Conservation (phyloP, 768 basidiomycete species). For the Psilocybe subaeruginosa region DNA sequence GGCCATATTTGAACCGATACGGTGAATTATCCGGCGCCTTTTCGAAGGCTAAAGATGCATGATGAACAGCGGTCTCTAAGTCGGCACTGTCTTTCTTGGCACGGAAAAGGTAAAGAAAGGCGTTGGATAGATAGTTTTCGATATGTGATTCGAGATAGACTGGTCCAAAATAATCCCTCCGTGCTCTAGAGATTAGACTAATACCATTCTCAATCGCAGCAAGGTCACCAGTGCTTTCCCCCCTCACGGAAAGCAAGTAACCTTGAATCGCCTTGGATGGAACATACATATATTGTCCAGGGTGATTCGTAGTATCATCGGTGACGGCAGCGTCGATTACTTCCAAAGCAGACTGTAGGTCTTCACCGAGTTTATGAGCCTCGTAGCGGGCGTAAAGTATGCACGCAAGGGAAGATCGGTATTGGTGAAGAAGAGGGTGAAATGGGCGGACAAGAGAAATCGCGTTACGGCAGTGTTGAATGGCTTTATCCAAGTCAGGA, state of each 20-base stretch:
- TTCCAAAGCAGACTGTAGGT: background rate
- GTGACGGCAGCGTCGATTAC: no score
- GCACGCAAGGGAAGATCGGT: background rate
- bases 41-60: slow-evolving; percentile 2
- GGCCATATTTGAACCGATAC: background rate
- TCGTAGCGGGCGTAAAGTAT: background rate
- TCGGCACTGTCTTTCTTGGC: background rate
- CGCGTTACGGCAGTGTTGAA: background rate
- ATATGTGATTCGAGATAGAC: background rate
- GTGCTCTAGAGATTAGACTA: background rate
- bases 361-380: background rate
- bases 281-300: no score
- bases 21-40: slow-evolving; percentile 6
- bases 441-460: background rate
- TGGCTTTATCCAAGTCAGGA: slow-evolving; percentile 3
- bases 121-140: slow-evolving; percentile 6
- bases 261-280: no score
- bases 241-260: background rate
- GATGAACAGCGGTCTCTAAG: background rate
- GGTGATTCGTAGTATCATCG: no score
- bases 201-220: background rate
- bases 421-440: background rate
- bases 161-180: slow-evolving; percentile 1
- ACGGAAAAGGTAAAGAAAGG: background rate
- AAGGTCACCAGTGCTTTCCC: background rate